These are phyloP conservation scores for Suhomyces chickasaworum DNA, from an alignment of 1,139 yeast genomes.

Conservation along the genomic window DNA sequence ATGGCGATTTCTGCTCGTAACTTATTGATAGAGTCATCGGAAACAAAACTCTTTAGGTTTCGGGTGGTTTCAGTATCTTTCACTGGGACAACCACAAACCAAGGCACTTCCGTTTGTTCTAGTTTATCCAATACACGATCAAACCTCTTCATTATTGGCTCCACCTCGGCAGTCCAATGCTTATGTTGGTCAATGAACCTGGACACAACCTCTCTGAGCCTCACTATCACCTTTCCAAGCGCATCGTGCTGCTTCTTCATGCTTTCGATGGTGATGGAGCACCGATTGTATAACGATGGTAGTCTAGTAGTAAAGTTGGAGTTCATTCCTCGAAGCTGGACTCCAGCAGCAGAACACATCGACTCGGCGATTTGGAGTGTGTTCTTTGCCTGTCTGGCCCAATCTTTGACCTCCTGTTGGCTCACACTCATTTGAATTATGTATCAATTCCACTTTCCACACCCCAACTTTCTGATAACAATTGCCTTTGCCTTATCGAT, in stretches of 20 bases:
- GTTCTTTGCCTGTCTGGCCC: constrained; percentile 35
- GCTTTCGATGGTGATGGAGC: constrained; percentile 21
- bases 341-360: constrained; percentile 37
- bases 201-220: constrained; percentile 15
- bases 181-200: constrained; percentile 15
- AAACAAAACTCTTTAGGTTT: constrained; percentile 35
- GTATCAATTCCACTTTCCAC: not conserved
- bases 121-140: constrained; percentile 27
- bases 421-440: constrained; percentile 8
- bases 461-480: not conserved
- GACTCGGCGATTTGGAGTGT: constrained; percentile 36
- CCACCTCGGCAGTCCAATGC: constrained; percentile 20
- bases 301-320: constrained; percentile 25
- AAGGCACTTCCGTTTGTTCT: constrained; percentile 15
- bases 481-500: not conserved
- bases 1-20: constrained; percentile 31
- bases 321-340: constrained; percentile 28
- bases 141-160: constrained; percentile 29
- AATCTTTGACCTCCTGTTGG: constrained; percentile 15
- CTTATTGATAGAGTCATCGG: constrained; percentile 34
- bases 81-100: not conserved
- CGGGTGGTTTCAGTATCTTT: constrained; percentile 7
- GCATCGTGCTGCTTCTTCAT: constrained; percentile 23
- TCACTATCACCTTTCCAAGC: constrained; percentile 19
- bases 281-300: constrained; percentile 28